Evolutionary conservation across 2,329 filamentous ascomycete genomes (phyloP), one percentile per base, ranked within the genome.

Genomic region (Nemania bipapillata): DNA sequence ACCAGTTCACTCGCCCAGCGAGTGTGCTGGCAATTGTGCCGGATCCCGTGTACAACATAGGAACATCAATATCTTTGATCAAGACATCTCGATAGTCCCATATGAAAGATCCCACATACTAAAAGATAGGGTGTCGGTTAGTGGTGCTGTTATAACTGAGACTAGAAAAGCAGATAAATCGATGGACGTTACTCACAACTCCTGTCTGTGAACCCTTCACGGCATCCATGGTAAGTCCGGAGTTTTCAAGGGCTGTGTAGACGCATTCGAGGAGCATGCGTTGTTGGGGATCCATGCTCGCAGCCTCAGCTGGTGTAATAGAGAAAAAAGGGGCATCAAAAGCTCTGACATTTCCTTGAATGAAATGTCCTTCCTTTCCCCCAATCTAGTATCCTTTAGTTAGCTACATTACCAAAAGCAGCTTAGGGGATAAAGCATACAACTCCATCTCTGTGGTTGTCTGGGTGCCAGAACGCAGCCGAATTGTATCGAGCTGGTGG

Each of bases 241-340:
- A 24, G 20, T 40, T 66, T 28, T 69, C 66, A 6, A 69, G 24
- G 7, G 62, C 62, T 12, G 37, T 61, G 54, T 66, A 69, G 2
- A 49, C 63, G 7, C 50, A 58, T 20, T 69, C 62, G 3, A 69
- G 53, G 24, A 69, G 57, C 54, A 62, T 28, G 12, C 67, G 63
- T 32, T 69, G 67, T 22, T 69, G 67, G 9, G 67, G 63, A 12
- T 69, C 63, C 30, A 66, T 58, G 28, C 45, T 37, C 2, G 45
- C 63, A 8, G 63, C 63, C 24, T 69, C 63, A 1, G 45, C 40
- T 0, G 63, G 67, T 24, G 54, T 62, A 26, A 69, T 42, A 8
- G 57, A 62, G 54, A 69, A 66, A 28, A 69, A 66, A 26, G 57
- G 53, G 30, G 58, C 53, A 26, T 69, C 67, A 28, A 69, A 69